phyloP scores from a whole-genome alignment of 2,329 filamentous ascomycete species.

The Epichloe baconii region DNA sequence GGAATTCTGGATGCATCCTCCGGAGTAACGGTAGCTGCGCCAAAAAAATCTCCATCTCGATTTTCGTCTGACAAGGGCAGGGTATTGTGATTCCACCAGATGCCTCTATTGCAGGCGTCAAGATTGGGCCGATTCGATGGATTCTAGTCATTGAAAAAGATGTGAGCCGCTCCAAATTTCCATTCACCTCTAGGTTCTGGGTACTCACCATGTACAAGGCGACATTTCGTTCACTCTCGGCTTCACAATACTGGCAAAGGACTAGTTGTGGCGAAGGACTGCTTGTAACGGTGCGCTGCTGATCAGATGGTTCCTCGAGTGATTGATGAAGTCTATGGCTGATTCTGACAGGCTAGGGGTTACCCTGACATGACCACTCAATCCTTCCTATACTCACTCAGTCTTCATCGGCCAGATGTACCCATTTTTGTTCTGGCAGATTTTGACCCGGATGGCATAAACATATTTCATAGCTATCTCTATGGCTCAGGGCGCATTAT shows the following conservation, averaged over 20 bases:
- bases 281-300: conserved; percentile 47
- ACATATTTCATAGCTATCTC: conserved; percentile 62
- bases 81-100: conserved; percentile 47
- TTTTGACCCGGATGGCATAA: conserved; percentile 63
- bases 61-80: conserved; percentile 22
- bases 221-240: conserved; percentile 56
- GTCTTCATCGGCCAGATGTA: conserved; percentile 31
- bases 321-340: background rate
- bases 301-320: too few relatives aligned
- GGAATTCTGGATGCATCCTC: conserved; percentile 20
- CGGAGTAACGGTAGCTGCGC: conserved; percentile 16
- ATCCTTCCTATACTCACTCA: conserved; percentile 45
- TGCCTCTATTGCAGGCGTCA: conserved; percentile 33
- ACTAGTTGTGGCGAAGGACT: conserved; percentile 42
- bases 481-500: conserved; percentile 49
- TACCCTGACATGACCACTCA: conserved; percentile 66
- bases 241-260: conserved; percentile 38
- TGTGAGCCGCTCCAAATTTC: conserved; percentile 23
- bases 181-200: background rate
- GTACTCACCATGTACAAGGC: conserved; percentile 34
- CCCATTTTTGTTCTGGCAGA: conserved; percentile 56
- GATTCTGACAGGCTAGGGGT: conserved; percentile 49
- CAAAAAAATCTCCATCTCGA: background rate
- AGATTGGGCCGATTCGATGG: conserved; percentile 43
- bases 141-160: conserved; percentile 71